Evolutionary conservation across 108 stramenopile species (phyloP), one percentile per base, ranked within the genome.

Genomic region (Stephanodiscus triporus): DNA sequence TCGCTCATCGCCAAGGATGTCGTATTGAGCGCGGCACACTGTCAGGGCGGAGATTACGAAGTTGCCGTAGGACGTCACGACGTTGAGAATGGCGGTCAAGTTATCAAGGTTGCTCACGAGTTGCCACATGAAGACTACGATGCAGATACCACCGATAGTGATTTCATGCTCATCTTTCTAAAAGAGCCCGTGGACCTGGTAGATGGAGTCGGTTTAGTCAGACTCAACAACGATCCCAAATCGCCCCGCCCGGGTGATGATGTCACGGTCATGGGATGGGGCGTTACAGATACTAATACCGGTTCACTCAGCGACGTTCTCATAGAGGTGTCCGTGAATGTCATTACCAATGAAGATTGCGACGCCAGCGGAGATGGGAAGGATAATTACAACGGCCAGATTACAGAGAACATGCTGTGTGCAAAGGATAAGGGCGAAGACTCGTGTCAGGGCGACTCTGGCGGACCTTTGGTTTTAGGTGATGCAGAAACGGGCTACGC

Each of bases 181-280:
- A 19, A 20, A 5, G 24, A 53, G 9, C 17, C 60, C 4, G 58
- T 36, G 14, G 34, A 32, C 0, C 58, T 59, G 2, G 26, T 67
- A 13, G 58, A 16, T 37, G 5, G 38, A 19, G 57, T 74, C 14
- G 48, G 27, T 20, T 63, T 70, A 3, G 66, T 79, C 50, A 61
- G 58, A 14, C 53, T 88, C 32, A 88, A 84, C 55, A n/a, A 19
- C 9, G 81, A 85, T 47, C 5, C 64, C 0, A 38, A 42, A 0
- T 34, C 72, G 29, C 87, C 87, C 4, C n/a, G 26, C 1, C 62
- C 30, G 51, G 81, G 78, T 0, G 47, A 55, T 13, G 63, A 53
- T 0, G 76, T 91, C 3, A 87, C 83, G 0, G 84, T 85, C 9
- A 75, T 87, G 66, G 91, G 91, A 29, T 80, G 86, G 68, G 89